Evolutionary conservation across 225 moss, liverwort and hornwort species (phyloP), one percentile per base, ranked within the genome.

Genomic region (Marchantia polymorpha): DNA sequence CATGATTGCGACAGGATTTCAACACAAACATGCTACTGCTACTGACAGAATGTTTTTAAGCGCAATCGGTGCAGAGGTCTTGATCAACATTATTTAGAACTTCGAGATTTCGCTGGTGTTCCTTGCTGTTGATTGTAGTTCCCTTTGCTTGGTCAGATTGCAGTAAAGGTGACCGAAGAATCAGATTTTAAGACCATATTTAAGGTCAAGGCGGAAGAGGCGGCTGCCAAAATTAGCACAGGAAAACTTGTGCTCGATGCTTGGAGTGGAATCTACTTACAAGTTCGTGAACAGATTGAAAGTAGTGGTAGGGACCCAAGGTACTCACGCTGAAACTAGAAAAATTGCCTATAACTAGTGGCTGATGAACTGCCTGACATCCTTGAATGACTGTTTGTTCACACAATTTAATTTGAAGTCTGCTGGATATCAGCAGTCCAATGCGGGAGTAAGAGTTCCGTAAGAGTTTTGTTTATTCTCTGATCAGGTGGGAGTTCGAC

Each of bases 401-500:
- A 9, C 10, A 8, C 64, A 22, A 4, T 64, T 3, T 9, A 64
- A 3, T 64, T 23, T 64, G n/a, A 64, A 22, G 20, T 67, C 19
- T 22, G 61, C 4, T 61, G 61, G 61, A 12, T 61, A 61, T 61
- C 60, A 0, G 60, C 22, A 61, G 60, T 61, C 22, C 60, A 2
- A 3, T 11, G 60, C 23, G 23, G 10, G 22, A 7, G 7, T 4
- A n/a, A 61, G 20, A 61, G 17, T 61, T 59, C 15, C 64, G 12
- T 65, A 10, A 19, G 12, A 67, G n/a, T 12, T 67, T 2, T 56
- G 3, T 12, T 56, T 2, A 58, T 58, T 39, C 23, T 64, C 68
- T 46, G 39, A 78, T 46, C 61, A 96, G 96, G 86, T 96, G 96
- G 96, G 96, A 96, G 83, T 96, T 96, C 82, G 96, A 94, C 72